Base-by-base conservation (phyloP, 345 rosid genomes). In the Eucalyptus pauciflora region DNA sequence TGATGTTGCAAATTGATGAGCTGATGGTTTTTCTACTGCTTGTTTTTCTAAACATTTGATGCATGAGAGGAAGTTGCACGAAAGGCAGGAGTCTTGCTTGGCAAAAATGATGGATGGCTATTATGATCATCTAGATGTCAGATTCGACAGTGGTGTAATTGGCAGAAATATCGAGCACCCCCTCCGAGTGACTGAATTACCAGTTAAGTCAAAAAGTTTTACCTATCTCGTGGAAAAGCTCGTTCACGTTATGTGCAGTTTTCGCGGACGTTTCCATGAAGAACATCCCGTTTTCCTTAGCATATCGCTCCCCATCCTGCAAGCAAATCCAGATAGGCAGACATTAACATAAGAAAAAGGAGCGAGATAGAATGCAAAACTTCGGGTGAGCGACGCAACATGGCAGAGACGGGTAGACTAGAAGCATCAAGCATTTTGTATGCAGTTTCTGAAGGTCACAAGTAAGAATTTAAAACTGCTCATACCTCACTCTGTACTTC, bases 211-310 rank as follows among this genome's bases (percentile, higher is more conserved):
- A 11, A 50, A 41, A 24, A 5, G 62, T 49, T 54, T 92, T 93
- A 96, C 98, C 96, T 91, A 95, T 95, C 88, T 96, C 96, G 62
- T 92, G 92, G 90, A 95, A 95, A 67, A 96, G 97, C 90, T 96
- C 96, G n/a, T 95, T 94, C 81, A 93, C 94, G 85, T 94, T 94
- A 71, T 94, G 94, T 22, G 96, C 95, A 27, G 94, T 92, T 91
- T 95, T 95, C 24, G 98, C 97, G 4, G 98, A 96, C 67, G 98
- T 93, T 91, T 96, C 97, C 49, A 91, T 92, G 91, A 94, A 96
- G 79, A 90, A 80, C 96, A 95, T 92, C 37, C 95, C 93, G 89
- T 92, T 94, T 88, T 94, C 96, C 89, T 92, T 92, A 54, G 98
- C 96, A 89, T 92, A 94, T 14, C 92, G 96, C 90, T 95, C 94